Conservation (phyloP, 2,329 filamentous ascomycete species). For the Hymenoscyphus fraxineus region DNA sequence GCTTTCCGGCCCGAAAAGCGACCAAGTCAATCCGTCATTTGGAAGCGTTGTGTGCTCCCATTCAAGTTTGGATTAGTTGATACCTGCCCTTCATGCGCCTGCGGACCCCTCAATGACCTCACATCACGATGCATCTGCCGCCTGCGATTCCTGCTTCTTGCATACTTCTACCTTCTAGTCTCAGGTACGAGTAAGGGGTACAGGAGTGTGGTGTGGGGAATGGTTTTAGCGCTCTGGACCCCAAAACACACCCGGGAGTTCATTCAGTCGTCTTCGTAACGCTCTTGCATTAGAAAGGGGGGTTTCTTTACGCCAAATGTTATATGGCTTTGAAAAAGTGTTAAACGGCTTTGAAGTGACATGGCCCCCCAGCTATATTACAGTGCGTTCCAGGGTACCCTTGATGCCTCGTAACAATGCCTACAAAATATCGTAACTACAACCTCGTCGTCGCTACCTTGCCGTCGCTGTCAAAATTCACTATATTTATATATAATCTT, state of each 20-base stretch:
- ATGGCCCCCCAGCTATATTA: too few species aligned
- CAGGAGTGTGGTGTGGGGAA: neutral
- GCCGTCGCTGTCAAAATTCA: too few species aligned
- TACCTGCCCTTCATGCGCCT: neutral
- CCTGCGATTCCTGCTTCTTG: neutral
- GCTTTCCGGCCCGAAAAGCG: constrained; percentile 1
- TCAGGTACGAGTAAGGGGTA: neutral
- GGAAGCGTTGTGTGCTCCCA: neutral
- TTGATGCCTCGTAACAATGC: too few species aligned
- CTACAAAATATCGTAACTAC: too few species aligned
- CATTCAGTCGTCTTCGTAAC: neutral
- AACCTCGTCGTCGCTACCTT: too few species aligned
- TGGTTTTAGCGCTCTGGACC: constrained; percentile 1
- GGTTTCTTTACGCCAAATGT: neutral
- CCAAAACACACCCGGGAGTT: neutral
- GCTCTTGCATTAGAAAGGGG: neutral
- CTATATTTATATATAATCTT: too few species aligned
- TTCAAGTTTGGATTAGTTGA: too few species aligned
- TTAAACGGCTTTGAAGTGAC: too few species aligned
- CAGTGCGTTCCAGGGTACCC: too few species aligned
- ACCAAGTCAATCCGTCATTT: neutral
- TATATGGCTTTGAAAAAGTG: too few species aligned
- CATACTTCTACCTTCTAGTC: constrained; percentile 1
- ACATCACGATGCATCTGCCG: neutral
- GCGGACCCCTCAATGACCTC: neutral